Evolutionary conservation across 1,284 basidiomycete genomes (phyloP).

Genomic region (Pseudozyma sp.): DNA sequence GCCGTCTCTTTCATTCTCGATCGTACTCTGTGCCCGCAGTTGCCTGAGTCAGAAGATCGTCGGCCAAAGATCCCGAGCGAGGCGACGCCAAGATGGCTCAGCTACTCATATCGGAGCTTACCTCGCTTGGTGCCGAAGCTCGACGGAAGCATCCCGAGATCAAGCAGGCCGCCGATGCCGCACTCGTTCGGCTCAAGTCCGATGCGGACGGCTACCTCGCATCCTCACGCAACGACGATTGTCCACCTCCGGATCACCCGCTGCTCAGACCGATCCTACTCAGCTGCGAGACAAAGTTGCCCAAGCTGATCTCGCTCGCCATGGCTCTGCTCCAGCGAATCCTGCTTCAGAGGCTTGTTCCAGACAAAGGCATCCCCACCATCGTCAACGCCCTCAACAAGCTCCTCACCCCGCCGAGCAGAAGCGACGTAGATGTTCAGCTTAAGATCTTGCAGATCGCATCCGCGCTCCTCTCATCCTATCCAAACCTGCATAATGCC

Average conservation of each 20-base stretch:
- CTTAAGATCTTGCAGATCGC: conserved; percentile 66
- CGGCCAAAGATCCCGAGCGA: too few species aligned
- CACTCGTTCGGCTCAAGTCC: conserved; percentile 49
- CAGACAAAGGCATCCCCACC: conserved; percentile 32
- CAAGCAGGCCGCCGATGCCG: conserved; percentile 55
- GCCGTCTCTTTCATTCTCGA: too few species aligned
- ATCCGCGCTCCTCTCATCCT: conserved; percentile 58
- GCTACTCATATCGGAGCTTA: conserved; percentile 63
- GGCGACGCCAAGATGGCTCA: conserved; percentile 54
- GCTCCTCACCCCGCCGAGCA: conserved; percentile 50
- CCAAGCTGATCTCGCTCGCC: conserved; percentile 92
- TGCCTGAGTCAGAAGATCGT: too few species aligned
- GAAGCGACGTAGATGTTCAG: conserved; percentile 65
- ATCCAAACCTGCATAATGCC: conserved; percentile 56
- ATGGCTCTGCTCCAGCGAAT: conserved; percentile 90
- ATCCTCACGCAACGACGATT: conserved; percentile 17
- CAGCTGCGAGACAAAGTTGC: conserved; percentile 90
- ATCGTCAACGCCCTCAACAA: conserved; percentile 53
- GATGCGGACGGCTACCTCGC: conserved; percentile 50
- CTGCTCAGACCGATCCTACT: conserved; percentile 90
- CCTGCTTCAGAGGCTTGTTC: conserved; percentile 81
- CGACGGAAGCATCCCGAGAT: conserved; percentile 66
- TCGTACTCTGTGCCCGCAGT: too few species aligned
- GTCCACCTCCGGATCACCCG: conserved; percentile 72
- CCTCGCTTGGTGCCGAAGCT: conserved; percentile 61